Evolutionary conservation across 2,329 filamentous ascomycete species (phyloP).

Genomic region (Ophiostoma montium): DNA sequence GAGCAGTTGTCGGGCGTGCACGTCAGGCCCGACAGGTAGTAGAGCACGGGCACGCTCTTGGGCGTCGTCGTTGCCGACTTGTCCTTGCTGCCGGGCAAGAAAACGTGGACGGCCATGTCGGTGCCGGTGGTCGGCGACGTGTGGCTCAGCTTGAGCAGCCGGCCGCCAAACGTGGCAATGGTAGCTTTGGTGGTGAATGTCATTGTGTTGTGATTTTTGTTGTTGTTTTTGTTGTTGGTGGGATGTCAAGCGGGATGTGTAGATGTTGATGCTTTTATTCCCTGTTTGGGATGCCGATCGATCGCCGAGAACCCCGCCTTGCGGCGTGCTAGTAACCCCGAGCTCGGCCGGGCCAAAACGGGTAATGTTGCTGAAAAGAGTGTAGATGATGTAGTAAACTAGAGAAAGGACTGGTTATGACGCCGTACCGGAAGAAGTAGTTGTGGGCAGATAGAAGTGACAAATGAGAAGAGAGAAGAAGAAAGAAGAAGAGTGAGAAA

Average conservation of each 20-base stretch:
- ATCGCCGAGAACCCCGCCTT: slow-evolving; percentile 10
- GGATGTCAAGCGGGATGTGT: background rate
- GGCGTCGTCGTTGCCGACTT: too few relatives aligned
- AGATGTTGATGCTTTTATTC: too few relatives aligned
- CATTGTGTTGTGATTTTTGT: slow-evolving; percentile 35
- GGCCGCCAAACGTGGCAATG: slow-evolving; percentile 85
- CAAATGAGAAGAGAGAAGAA: too few relatives aligned
- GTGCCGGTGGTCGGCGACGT: slow-evolving; percentile 64
- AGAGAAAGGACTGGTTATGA: too few relatives aligned
- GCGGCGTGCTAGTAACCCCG: background rate
- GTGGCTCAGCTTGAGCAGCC: slow-evolving; percentile 88
- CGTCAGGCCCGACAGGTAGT: slow-evolving; percentile 89
- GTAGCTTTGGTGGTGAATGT: slow-evolving; percentile 78
- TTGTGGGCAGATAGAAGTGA: too few relatives aligned
- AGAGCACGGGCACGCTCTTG: slow-evolving; percentile 60
- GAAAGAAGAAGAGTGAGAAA: too few relatives aligned
- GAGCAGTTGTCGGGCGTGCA: slow-evolving; percentile 82
- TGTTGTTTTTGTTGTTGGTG: background rate
- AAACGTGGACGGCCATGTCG: slow-evolving; percentile 87
- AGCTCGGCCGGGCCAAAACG: background rate
- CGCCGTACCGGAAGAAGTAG: too few relatives aligned
- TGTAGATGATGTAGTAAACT: too few relatives aligned
- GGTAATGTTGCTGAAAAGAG: background rate
- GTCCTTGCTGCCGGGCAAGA: slow-evolving; percentile 61
- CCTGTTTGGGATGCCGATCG: slow-evolving; percentile 6